Evolutionary conservation across 2,329 filamentous ascomycete genomes (phyloP).

Genomic region (Colletotrichum sp.): DNA sequence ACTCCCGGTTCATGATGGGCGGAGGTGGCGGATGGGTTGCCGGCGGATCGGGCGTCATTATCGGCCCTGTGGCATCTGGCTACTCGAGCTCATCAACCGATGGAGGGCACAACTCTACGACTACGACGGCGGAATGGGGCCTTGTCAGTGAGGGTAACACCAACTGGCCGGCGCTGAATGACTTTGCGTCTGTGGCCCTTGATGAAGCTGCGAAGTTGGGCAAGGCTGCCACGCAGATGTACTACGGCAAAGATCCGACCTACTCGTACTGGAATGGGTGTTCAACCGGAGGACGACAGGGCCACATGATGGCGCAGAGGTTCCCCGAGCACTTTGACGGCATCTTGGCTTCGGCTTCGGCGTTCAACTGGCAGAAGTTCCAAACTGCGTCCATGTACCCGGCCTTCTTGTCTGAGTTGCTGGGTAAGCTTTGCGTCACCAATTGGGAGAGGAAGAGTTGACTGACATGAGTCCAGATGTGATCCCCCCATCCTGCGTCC

Average conservation of each 20-base stretch:
- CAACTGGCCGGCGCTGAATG: neutral
- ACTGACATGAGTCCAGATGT: neutral
- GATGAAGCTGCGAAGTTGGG: constrained; percentile 31
- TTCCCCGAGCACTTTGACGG: constrained; percentile 64
- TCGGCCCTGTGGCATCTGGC: neutral
- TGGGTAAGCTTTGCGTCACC: neutral
- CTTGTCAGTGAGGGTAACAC: neutral
- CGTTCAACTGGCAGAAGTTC: constrained; percentile 32
- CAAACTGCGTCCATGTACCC: neutral
- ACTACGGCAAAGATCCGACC: constrained; percentile 44
- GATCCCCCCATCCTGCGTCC: neutral
- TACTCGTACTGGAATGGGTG: constrained; percentile 64
- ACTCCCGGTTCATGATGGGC: constrained; percentile 16
- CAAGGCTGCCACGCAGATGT: constrained; percentile 50
- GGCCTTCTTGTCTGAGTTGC: neutral
- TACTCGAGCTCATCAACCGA: neutral
- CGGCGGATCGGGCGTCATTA: neutral
- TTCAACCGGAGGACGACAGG: constrained; percentile 64
- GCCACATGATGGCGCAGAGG: constrained; percentile 56
- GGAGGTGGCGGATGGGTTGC: constrained; percentile 23
- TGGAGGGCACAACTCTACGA: neutral
- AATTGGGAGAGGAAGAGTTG: neutral
- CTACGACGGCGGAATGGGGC: neutral
- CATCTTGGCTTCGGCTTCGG: constrained; percentile 53
- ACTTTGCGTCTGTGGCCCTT: neutral